These are phyloP conservation scores for Conticribra weissflogii DNA, from an alignment of 108 stramenopile species.

Conservation along the genomic window DNA sequence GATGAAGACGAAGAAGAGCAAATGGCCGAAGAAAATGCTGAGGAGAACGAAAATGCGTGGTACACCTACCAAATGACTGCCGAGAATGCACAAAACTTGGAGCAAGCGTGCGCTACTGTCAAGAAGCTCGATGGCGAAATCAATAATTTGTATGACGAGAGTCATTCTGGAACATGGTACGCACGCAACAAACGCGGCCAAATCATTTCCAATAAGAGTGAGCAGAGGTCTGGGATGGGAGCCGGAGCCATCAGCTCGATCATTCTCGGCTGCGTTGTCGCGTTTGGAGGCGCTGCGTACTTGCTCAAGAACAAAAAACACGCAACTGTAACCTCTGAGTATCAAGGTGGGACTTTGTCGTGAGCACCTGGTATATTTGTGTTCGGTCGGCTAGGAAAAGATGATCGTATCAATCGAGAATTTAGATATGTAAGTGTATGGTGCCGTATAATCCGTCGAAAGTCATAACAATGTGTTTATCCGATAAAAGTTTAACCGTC, in stretches of 20 bases:
- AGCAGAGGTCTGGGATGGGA: neutral
- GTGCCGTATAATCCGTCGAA: no score
- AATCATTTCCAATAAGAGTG: neutral
- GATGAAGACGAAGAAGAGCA: slow-evolving; percentile 11
- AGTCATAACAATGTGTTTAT: no score
- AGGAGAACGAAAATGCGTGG: slow-evolving; percentile 30
- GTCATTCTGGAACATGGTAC: slow-evolving; percentile 25
- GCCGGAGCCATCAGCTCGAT: neutral
- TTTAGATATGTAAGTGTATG: no score
- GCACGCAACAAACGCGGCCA: slow-evolving; percentile 12
- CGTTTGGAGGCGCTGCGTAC: slow-evolving; percentile 8
- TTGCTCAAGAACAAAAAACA: neutral
- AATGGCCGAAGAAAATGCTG: neutral
- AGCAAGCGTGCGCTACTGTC: slow-evolving; percentile 30
- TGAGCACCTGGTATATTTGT: neutral
- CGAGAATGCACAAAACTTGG: slow-evolving; percentile 26
- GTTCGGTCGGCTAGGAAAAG: no score
- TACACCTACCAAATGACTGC: slow-evolving; percentile 29
- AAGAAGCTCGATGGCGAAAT: slow-evolving; percentile 23
- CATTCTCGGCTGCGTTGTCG: neutral
- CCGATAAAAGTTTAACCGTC: no score
- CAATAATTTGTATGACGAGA: slow-evolving; percentile 21
- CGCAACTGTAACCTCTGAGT: neutral
- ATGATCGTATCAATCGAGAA: no score
- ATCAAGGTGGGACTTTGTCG: slow-evolving; percentile 7